A percentile compares a stretch with the other conserved stretches of the same genome.
Evolutionary conservation across 169 alveolate genomes (phyloP).

Genomic region (Besnoitia besnoiti): DNA sequence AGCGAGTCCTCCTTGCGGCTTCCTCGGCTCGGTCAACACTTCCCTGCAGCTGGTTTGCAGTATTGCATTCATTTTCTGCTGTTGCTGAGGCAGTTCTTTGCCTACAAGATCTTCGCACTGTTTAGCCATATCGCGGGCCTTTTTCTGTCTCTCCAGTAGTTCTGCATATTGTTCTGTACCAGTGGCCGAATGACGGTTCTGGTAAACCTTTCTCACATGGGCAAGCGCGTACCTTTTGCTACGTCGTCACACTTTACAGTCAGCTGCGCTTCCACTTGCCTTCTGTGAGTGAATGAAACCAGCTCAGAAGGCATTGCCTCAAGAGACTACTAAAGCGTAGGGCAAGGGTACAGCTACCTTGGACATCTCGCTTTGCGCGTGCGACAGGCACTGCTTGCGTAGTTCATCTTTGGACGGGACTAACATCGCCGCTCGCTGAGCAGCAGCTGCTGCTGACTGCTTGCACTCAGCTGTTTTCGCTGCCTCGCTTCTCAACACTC

Average conservation of each 20-base stretch:
- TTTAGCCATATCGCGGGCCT: not conserved
- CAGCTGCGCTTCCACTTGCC: not conserved
- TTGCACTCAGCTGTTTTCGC: not conserved
- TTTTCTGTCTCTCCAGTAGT: not conserved
- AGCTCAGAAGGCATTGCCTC: not conserved
- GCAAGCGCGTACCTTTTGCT: not conserved
- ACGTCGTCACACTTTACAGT: not conserved
- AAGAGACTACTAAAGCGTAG: not conserved
- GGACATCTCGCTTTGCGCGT: not conserved
- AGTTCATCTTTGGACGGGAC: not conserved
- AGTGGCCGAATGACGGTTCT: not conserved
- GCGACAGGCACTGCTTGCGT: conserved; percentile 18
- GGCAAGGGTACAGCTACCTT: not conserved
- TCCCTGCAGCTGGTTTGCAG: conserved; percentile 26
- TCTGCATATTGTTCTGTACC: not conserved
- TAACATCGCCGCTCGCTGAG: not conserved
- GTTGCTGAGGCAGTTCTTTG: no score
- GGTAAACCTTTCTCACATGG: not conserved
- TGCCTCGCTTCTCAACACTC: conserved; percentile 2
- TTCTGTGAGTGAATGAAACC: conserved; percentile 9
- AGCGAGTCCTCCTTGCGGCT: not conserved
- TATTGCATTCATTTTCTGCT: no score
- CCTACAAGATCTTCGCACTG: conserved; percentile 6
- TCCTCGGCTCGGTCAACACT: not conserved
- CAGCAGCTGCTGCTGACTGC: not conserved